Percentiles rank a stretch among this genome's conserved stretches.
These are phyloP conservation scores for Pseudozyma hubeiensis DNA, from an alignment of 1,284 basidiomycete species.

Conservation along the genomic window DNA sequence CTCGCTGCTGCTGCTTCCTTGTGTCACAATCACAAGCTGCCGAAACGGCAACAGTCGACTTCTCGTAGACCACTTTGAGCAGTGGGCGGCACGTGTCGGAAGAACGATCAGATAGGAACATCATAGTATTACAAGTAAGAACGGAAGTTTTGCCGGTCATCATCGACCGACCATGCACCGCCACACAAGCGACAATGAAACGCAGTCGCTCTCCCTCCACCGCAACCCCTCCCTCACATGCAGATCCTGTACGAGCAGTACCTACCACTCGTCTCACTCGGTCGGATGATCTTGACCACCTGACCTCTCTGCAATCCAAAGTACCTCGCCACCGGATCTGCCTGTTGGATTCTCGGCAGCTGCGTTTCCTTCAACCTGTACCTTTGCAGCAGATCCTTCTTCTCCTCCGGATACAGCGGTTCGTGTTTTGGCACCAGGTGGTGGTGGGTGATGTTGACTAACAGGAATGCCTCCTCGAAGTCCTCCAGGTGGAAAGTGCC, in stretches of 20 bases:
- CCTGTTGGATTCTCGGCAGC: constrained; percentile 92
- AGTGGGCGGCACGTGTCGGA: no score
- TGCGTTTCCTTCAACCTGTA: constrained; percentile 99
- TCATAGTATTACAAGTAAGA: no score
- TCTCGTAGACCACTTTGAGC: no score
- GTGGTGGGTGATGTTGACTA: constrained; percentile 95
- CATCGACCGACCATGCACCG: no score
- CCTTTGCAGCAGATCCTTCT: constrained; percentile 85
- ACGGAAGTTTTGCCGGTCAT: no score
- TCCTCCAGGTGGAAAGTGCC: constrained; percentile 89
- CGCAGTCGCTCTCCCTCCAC: no score
- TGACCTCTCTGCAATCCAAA: constrained; percentile 94
- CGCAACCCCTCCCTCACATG: constrained; percentile 29
- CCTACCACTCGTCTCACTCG: constrained; percentile 94
- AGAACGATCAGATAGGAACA: no score
- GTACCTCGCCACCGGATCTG: constrained; percentile 96
- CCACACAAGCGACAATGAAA: no score
- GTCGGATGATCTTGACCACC: constrained; percentile 95
- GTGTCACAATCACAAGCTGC: no score
- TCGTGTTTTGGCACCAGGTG: constrained; percentile 94
- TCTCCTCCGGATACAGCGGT: constrained; percentile 86
- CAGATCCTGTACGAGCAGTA: constrained; percentile 91
- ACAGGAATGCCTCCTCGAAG: constrained; percentile 93
- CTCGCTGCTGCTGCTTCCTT: no score
- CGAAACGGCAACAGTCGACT: no score